phyloP scores from a whole-genome alignment of 2,329 filamentous ascomycete genomes.

The Drechslera avenae region DNA sequence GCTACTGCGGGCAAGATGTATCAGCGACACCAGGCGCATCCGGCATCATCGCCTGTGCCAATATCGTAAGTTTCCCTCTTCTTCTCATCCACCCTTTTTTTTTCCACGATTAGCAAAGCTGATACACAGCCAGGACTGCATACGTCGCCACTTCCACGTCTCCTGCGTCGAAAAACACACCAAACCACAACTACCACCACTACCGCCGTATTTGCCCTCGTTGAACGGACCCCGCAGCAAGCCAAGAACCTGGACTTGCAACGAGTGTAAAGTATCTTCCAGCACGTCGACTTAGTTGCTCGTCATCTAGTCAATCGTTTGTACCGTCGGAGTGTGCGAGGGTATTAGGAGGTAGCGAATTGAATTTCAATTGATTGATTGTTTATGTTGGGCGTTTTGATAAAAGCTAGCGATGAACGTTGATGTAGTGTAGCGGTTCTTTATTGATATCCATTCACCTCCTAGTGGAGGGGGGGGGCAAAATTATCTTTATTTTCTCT shows the following conservation, averaged over 20 bases:
- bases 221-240: background rate
- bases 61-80: slow-evolving; percentile 18
- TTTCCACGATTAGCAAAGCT: too few species aligned
- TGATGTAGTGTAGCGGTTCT: too few species aligned
- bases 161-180: slow-evolving; percentile 21
- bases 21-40: slow-evolving; percentile 1
- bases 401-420: too few species aligned
- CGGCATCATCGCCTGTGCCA: slow-evolving; percentile 20
- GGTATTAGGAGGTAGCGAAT: too few species aligned
- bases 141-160: slow-evolving; percentile 28
- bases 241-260: slow-evolving; percentile 14
- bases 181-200: background rate
- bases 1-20: slow-evolving; percentile 30
- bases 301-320: background rate
- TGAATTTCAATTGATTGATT: too few species aligned
- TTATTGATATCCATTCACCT: too few species aligned
- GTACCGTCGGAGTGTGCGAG: too few species aligned
- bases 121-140: slow-evolving; percentile 20
- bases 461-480: too few species aligned
- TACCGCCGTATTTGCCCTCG: too few species aligned
- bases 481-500: too few species aligned
- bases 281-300: background rate
- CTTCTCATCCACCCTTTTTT: too few species aligned
- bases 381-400: too few species aligned
- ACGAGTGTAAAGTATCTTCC: slow-evolving; percentile 7